phyloP scores from a whole-genome alignment of 2,329 filamentous ascomycete genomes.

The Cordyceps fumosorosea region DNA sequence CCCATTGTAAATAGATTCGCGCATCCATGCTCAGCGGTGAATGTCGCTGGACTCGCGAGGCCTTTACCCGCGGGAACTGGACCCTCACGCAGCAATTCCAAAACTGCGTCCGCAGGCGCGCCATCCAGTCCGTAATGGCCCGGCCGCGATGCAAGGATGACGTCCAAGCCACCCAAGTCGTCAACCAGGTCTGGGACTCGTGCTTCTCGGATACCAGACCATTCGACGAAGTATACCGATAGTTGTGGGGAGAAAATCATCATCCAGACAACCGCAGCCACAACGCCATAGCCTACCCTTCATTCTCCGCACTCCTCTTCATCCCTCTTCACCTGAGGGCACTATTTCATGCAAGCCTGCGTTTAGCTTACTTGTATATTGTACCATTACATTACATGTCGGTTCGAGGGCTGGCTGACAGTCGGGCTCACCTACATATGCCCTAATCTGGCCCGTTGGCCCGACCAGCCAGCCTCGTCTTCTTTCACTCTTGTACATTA shows the following conservation, averaged over 20 bases:
- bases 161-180: conserved; percentile 75
- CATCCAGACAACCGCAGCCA: background rate
- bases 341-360: conserved; percentile 5
- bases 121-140: conserved; percentile 70
- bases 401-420: conserved; percentile 1
- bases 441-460: background rate
- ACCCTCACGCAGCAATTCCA: conserved; percentile 89
- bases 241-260: conserved; percentile 12
- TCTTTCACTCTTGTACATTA: conserved; percentile 6
- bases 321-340: background rate
- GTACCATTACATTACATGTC: conserved; percentile 11
- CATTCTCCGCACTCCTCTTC: background rate
- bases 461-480: background rate
- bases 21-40: conserved; percentile 90
- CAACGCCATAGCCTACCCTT: background rate
- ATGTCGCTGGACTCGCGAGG: conserved; percentile 83
- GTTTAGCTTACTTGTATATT: conserved; percentile 6
- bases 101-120: conserved; percentile 77
- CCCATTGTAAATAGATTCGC: conserved; percentile 57
- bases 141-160: conserved; percentile 79
- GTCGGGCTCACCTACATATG: background rate
- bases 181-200: conserved; percentile 98
- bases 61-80: conserved; percentile 79
- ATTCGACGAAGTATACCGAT: conserved; percentile 94
- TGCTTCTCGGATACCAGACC: conserved; percentile 91